A percentile compares a stretch with the other conserved stretches of the same genome.
Evolutionary conservation across 371 early-diverging fungal genomes (phyloP).

Genomic region (Blakeslea trispora): DNA sequence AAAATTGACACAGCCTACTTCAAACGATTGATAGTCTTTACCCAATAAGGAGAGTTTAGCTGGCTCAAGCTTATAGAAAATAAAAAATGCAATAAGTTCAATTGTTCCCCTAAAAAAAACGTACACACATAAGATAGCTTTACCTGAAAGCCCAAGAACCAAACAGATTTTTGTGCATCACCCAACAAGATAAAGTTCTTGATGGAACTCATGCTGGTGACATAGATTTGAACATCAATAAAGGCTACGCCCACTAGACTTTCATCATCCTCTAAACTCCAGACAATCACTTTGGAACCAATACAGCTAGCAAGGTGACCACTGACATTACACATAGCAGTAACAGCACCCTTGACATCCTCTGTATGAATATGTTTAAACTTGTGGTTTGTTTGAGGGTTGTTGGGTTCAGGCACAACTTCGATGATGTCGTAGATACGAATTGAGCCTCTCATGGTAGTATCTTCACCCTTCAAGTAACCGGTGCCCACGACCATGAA

Average conservation of each 20-base stretch:
- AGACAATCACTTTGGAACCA: slow-evolving; percentile 91
- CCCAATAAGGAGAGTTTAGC: slow-evolving; percentile 87
- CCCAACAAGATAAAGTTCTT: slow-evolving; percentile 93
- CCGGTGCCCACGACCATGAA: slow-evolving; percentile 94
- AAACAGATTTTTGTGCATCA: slow-evolving; percentile 90
- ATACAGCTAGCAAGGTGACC: slow-evolving; percentile 91
- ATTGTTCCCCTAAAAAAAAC: no score
- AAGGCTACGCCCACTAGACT: slow-evolving; percentile 94
- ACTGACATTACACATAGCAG: slow-evolving; percentile 81
- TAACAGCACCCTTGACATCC: slow-evolving; percentile 96
- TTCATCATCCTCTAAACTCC: slow-evolving; percentile 90
- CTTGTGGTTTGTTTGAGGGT: slow-evolving; percentile 93
- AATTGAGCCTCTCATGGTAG: slow-evolving; percentile 84
- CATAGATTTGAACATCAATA: slow-evolving; percentile 92
- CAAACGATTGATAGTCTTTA: slow-evolving; percentile 83
- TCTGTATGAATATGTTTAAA: slow-evolving; percentile 84
- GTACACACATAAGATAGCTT: no score
- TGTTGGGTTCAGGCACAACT: slow-evolving; percentile 95
- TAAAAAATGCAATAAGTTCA: no score
- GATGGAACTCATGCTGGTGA: slow-evolving; percentile 78
- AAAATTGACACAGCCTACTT: slow-evolving; percentile 73
- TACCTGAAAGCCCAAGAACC: slow-evolving; percentile 95
- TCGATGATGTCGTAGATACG: slow-evolving; percentile 95
- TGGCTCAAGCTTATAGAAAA: slow-evolving; percentile 87
- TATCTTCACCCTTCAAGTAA: slow-evolving; percentile 91